Conservation (phyloP, 73 alveolate genomes). For the Loxodes magnus region DNA sequence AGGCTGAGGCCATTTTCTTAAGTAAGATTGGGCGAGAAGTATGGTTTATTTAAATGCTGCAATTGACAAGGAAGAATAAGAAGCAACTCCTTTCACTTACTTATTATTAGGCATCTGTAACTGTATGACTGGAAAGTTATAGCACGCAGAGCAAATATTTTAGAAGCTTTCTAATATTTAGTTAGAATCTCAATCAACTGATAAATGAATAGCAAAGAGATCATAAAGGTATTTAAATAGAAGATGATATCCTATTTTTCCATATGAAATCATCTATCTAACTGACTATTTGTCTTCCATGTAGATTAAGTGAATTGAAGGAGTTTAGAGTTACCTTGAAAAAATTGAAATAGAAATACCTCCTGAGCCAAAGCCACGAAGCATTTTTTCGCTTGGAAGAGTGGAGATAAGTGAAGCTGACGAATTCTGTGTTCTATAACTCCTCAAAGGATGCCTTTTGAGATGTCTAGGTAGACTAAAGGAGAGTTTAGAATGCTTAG, state of each 20-base stretch:
- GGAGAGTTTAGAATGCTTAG: conserved; percentile 1
- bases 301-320: conserved; percentile 7
- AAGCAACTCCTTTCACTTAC: conserved; percentile 11
- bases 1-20: conserved; percentile 5
- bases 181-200: background rate
- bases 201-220: conserved; percentile 17
- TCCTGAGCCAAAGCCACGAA: background rate
- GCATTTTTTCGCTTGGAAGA: background rate
- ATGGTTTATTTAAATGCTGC: background rate
- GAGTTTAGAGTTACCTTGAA: background rate
- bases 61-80: background rate
- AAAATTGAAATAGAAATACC: background rate
- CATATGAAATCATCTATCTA: conserved; percentile 14
- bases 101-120: conserved; percentile 3
- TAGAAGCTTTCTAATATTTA: background rate
- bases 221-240: conserved; percentile 6
- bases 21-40: conserved; percentile 10
- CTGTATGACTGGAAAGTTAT: conserved; percentile 14
- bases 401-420: conserved; percentile 1
- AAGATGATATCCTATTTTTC: conserved; percentile 14
- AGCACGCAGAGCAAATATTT: conserved; percentile 6
- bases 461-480: conserved; percentile 7
- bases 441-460: background rate
- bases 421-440: background rate
- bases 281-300: conserved; percentile 8